Base-by-base conservation (phyloP, 2,329 filamentous ascomycete species). In the Pestalotiopsis sp. region DNA sequence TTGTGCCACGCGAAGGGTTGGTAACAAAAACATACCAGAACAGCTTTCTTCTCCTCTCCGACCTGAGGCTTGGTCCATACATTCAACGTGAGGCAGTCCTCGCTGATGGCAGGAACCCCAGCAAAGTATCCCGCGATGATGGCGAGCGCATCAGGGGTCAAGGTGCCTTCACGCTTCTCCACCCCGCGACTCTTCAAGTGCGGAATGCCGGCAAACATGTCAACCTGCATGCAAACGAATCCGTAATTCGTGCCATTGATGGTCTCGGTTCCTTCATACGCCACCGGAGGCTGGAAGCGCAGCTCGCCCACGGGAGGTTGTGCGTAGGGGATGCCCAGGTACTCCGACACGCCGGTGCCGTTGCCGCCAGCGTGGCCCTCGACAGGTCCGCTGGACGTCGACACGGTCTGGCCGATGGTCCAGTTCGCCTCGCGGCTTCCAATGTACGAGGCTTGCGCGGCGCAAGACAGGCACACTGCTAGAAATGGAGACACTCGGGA, bases 61-160 rank as follows among this genome's bases (percentile, higher is more conserved):
- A 49, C 23, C 27, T 66, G 52, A 25, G 52, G 52, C 49, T 60
- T 59, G 13, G 80, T 74, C 81, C 81, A 84, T 2, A 84, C 72
- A 65, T 78, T 80, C 11, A 83, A 71, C 2, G 76, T 79, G 45
- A 84, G 70, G 63, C 82, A 85, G 57, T 70, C 69, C 61, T 70
- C 70, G 59, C 58, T 67, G 9, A 23, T 52, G 12, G 66, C 36
- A 0, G 36, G 41, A 68, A 68, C n/a, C 66, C 65, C n/a, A 27
- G 60, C 41, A n/a, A 70, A 66, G 31, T 72, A 70, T 7, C 67
- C 40, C 3, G 59, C 41, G 3, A 69, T 63, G 12, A 66, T 56
- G 20, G 64, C 52, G n/a, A 57, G 49, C 13, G 25, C 52, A 36
- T 41, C 52, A 23, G 64, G 41, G 13, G 64, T 66, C 13, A 66